These are phyloP conservation scores for Huntiella abstrusa DNA, from an alignment of 2,329 filamentous ascomycete species.

Conservation along the genomic window DNA sequence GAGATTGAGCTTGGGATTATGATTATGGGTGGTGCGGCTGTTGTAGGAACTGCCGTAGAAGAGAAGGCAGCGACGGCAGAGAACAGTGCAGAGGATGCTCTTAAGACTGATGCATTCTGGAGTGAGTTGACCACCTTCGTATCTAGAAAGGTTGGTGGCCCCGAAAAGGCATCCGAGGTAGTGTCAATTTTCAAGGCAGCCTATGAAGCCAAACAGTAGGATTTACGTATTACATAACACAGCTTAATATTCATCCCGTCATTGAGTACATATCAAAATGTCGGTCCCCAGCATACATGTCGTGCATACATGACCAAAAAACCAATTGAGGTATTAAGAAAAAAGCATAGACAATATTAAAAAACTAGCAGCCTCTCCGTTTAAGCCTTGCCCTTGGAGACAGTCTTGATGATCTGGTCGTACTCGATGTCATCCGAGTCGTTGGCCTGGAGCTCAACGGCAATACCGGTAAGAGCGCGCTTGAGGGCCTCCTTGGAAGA, in stretches of 20 bases:
- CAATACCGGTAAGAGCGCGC: conserved; percentile 57
- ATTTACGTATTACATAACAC: not conserved
- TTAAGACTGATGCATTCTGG: conserved; percentile 69
- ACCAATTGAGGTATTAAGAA: conserved; percentile 3
- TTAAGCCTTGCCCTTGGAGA: conserved; percentile 44
- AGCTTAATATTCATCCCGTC: not conserved
- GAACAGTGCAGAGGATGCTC: conserved; percentile 31
- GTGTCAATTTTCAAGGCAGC: conserved; percentile 49
- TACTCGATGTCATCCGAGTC: conserved; percentile 68
- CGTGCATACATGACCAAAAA: conserved; percentile 2
- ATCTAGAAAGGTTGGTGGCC: conserved; percentile 58
- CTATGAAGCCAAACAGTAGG: conserved; percentile 36
- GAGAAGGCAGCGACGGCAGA: conserved; percentile 16
- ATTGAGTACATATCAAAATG: not conserved
- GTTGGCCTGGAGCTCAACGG: conserved; percentile 66
- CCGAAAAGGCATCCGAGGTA: conserved; percentile 42
- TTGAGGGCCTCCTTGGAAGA: conserved; percentile 77
- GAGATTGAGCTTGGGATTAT: conserved; percentile 68
- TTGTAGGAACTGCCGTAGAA: conserved; percentile 19
- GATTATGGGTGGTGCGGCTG: conserved; percentile 54
- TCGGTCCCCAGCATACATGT: not conserved
- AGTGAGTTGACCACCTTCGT: conserved; percentile 65
- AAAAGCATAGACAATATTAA: conserved; percentile 5
- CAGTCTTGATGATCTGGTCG: conserved; percentile 46
- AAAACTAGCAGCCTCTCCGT: conserved; percentile 5